These are phyloP conservation scores for Remersonia thermophila DNA, from an alignment of 2,329 filamentous ascomycete genomes.

Conservation along the genomic window DNA sequence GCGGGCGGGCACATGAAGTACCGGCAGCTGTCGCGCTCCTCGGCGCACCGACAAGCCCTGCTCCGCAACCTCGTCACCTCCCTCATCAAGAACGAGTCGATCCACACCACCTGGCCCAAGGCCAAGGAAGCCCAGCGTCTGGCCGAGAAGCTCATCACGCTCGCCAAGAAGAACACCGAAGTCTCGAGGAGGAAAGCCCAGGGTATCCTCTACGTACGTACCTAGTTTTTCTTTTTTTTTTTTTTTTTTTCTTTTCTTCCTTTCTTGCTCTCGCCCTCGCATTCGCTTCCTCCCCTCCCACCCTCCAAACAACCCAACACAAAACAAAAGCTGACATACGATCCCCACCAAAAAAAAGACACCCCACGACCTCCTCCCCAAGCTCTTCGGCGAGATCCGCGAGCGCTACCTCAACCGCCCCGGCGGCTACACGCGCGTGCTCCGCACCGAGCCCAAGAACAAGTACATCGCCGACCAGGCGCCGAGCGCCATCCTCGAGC, in stretches of 20 bases:
- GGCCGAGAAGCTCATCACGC: slow-evolving; percentile 86
- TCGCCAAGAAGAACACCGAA: slow-evolving; percentile 87
- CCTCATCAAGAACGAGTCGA: slow-evolving; percentile 83
- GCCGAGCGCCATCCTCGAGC: slow-evolving; percentile 78
- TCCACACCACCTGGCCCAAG: slow-evolving; percentile 90
- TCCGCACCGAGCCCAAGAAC: slow-evolving; percentile 81
- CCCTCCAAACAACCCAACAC: not conserved
- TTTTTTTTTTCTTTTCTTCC: too few relatives aligned
- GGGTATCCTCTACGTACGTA: slow-evolving; percentile 71
- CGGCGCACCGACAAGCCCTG: slow-evolving; percentile 79
- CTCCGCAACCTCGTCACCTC: slow-evolving; percentile 94
- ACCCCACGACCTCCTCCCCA: slow-evolving; percentile 61
- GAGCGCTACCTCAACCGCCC: slow-evolving; percentile 66
- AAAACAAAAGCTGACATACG: not conserved
- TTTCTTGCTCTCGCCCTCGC: too few relatives aligned
- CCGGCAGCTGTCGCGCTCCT: slow-evolving; percentile 74
- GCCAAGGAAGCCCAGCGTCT: slow-evolving; percentile 92
- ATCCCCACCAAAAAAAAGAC: slow-evolving; percentile 34
- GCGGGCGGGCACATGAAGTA: slow-evolving; percentile 79
- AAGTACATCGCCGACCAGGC: slow-evolving; percentile 66
- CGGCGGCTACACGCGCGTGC: slow-evolving; percentile 89
- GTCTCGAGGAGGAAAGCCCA: slow-evolving; percentile 64
- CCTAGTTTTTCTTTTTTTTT: slow-evolving; percentile 21
- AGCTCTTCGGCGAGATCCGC: slow-evolving; percentile 75
- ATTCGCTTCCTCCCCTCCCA: slow-evolving; percentile 26